A percentile compares a stretch with the other conserved stretches of the same genome.
Evolutionary conservation across 2,329 filamentous ascomycete species (phyloP).

Genomic region (Akanthomyces lecanii): DNA sequence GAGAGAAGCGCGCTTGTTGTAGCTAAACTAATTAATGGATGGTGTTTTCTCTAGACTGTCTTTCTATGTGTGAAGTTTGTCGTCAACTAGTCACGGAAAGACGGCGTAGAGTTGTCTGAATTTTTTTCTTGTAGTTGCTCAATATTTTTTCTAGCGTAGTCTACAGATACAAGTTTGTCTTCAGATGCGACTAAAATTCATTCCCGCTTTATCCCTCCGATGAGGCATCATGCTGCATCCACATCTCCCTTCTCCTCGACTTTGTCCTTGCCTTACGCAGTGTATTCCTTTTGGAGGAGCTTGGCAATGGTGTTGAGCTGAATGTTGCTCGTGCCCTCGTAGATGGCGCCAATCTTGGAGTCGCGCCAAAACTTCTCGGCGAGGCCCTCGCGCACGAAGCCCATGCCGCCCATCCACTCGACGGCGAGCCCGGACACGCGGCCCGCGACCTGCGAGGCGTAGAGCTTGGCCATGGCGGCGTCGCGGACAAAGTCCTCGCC

Average conservation of each 20-base stretch:
- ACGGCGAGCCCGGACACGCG: constrained; percentile 80
- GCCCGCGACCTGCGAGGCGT: constrained; percentile 86
- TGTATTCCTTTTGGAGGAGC: constrained; percentile 59
- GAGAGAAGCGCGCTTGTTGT: not conserved
- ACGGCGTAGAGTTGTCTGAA: not conserved
- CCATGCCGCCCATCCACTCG: constrained; percentile 99
- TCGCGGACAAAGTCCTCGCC: constrained; percentile 93
- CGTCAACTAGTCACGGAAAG: not conserved
- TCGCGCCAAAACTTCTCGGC: constrained; percentile 98
- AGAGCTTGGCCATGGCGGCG: constrained; percentile 97
- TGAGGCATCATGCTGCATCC: too few relatives aligned
- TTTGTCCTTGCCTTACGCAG: constrained; percentile 27
- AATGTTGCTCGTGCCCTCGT: constrained; percentile 83
- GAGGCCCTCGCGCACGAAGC: constrained; percentile 91
- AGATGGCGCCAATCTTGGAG: constrained; percentile 97
- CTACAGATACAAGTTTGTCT: constrained; percentile 3
- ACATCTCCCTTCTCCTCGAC: not conserved
- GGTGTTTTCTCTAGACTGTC: not conserved
- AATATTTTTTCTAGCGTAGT: not conserved
- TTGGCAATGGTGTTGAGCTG: constrained; percentile 61
- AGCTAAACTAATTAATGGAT: not conserved
- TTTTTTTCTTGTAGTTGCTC: not conserved
- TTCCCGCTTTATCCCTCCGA: not conserved
- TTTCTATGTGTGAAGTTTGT: too few relatives aligned
- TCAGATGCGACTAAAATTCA: not conserved